These are phyloP conservation scores for Aureobasidium subglaciale DNA, from an alignment of 2,329 filamentous ascomycete genomes.

Conservation along the genomic window DNA sequence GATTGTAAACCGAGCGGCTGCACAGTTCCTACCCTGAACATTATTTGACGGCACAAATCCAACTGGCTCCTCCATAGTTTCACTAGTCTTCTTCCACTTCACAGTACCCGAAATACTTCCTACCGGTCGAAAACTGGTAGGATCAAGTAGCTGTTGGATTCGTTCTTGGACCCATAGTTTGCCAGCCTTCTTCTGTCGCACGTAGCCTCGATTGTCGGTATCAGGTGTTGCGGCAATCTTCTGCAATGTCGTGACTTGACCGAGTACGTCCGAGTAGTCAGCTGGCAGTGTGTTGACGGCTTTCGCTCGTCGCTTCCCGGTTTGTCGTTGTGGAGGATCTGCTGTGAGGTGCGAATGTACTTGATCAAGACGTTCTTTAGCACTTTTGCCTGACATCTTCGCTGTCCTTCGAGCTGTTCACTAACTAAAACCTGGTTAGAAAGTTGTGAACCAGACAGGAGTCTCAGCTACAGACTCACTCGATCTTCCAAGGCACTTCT, in stretches of 20 bases:
- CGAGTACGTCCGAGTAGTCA: constrained; percentile 56
- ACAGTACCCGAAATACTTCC: constrained; percentile 55
- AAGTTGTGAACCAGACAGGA: no score
- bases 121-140: constrained; percentile 50
- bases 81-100: constrained; percentile 46
- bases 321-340: neutral
- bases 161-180: constrained; percentile 60
- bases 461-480: no score
- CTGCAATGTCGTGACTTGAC: constrained; percentile 47
- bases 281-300: constrained; percentile 43
- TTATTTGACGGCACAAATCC: constrained; percentile 56
- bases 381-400: neutral
- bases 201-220: constrained; percentile 48
- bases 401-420: no score
- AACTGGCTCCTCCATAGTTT: constrained; percentile 40
- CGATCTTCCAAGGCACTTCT: no score
- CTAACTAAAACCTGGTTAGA: no score
- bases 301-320: constrained; percentile 27
- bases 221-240: constrained; percentile 50
- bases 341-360: constrained; percentile 24
- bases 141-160: constrained; percentile 52
- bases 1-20: no score
- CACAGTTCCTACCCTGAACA: constrained; percentile 36
- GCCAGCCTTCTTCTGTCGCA: constrained; percentile 56
- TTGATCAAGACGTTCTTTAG: constrained; percentile 18